Conservation (phyloP, 345 rosid species). For the Euphorbia tirucalli region DNA sequence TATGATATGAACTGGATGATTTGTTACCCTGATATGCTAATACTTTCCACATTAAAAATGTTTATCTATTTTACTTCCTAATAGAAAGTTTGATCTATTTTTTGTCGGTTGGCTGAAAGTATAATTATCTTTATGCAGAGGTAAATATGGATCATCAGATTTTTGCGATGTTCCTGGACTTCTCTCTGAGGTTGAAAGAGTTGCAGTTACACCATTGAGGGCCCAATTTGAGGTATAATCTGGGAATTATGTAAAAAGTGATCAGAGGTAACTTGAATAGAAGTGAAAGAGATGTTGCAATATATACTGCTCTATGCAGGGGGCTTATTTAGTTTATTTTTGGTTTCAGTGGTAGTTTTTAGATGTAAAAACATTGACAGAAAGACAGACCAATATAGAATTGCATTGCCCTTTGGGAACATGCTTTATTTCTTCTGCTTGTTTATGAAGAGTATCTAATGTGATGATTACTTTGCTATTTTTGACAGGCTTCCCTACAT, state of each 20-base stretch:
- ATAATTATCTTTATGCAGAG: conserved; percentile 38
- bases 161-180: conserved; percentile 5
- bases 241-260: conserved; percentile 21
- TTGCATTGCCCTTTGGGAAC: conserved; percentile 6
- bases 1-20: background rate
- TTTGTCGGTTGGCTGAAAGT: conserved; percentile 11
- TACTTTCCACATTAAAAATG: background rate
- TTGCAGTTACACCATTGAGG: conserved; percentile 23
- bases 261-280: conserved; percentile 15
- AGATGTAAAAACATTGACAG: conserved; percentile 27
- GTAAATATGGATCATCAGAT: conserved; percentile 21
- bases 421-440: background rate
- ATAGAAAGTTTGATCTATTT: background rate
- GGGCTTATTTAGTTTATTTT: conserved; percentile 15
- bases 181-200: conserved; percentile 14
- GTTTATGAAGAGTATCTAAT: conserved; percentile 18
- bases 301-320: conserved; percentile 11
- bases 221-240: conserved; percentile 39
- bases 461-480: conserved; percentile 23
- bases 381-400: conserved; percentile 19
- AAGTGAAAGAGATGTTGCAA: conserved; percentile 22
- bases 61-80: background rate
- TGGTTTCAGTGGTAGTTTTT: conserved; percentile 20
- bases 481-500: conserved; percentile 47
- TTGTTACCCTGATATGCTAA: background rate